phyloP scores from a whole-genome alignment of 306 rosid species.

The Gynostemma pentaphyllum region DNA sequence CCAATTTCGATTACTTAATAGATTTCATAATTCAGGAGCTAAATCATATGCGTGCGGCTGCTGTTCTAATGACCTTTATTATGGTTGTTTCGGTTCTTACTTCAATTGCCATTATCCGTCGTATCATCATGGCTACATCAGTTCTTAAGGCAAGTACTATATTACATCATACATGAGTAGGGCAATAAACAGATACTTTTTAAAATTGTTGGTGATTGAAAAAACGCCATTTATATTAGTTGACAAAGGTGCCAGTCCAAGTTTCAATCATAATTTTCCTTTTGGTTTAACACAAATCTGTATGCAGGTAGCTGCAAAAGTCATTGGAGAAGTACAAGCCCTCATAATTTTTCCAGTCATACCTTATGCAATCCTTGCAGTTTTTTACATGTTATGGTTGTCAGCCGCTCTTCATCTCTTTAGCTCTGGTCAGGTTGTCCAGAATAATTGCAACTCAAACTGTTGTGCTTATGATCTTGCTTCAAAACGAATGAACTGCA shows the following conservation, averaged over 20 bases:
- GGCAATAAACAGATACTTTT: neutral
- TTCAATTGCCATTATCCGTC: conserved; percentile 84
- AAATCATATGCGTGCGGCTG: conserved; percentile 60
- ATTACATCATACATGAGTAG: neutral
- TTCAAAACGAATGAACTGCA: conserved; percentile 56
- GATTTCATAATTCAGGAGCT: conserved; percentile 56
- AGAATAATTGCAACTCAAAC: conserved; percentile 63
- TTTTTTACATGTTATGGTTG: conserved; percentile 86
- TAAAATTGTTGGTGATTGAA: too few relatives aligned
- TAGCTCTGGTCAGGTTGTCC: conserved; percentile 82
- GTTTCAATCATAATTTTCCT: too few relatives aligned
- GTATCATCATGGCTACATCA: conserved; percentile 96
- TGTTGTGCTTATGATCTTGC: conserved; percentile 71
- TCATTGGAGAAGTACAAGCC: conserved; percentile 87
- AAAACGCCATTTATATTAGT: too few relatives aligned
- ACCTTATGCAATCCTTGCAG: conserved; percentile 71
- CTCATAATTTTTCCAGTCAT: conserved; percentile 71
- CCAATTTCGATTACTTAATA: neutral
- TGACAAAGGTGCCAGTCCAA: too few relatives aligned
- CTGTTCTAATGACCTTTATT: conserved; percentile 76
- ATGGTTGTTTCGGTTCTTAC: conserved; percentile 73
- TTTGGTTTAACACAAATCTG: conserved; percentile 4
- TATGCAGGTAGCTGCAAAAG: conserved; percentile 85
- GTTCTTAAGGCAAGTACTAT: conserved; percentile 74
- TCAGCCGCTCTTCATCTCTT: conserved; percentile 77